A percentile compares a stretch with the other conserved stretches of the same genome.
These are phyloP conservation scores for Stagonosporopsis rhizophila DNA, from an alignment of 2,329 filamentous ascomycete species.

Conservation along the genomic window DNA sequence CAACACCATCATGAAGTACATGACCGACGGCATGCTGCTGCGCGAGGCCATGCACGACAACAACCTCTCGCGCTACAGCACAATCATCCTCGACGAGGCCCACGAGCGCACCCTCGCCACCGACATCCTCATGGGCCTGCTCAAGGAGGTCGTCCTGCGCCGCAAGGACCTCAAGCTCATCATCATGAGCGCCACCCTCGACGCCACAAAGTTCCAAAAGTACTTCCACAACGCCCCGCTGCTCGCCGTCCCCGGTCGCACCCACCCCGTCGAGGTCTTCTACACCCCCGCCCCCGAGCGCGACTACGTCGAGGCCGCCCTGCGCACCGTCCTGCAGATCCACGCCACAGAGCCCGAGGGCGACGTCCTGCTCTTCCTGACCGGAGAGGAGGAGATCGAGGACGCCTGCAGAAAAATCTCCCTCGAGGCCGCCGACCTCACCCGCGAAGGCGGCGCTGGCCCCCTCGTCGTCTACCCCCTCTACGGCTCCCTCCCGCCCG, in stretches of 20 bases:
- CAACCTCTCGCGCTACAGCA: slow-evolving; percentile 86
- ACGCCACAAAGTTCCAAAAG: slow-evolving; percentile 96
- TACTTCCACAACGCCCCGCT: slow-evolving; percentile 97
- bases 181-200: slow-evolving; percentile 93
- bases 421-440: slow-evolving; percentile 89
- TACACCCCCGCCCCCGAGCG: slow-evolving; percentile 96
- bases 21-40: slow-evolving; percentile 98
- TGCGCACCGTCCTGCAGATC: slow-evolving; percentile 95
- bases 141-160: slow-evolving; percentile 91
- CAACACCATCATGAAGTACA: slow-evolving; percentile 95
- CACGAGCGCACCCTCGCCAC: slow-evolving; percentile 97
- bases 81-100: slow-evolving; percentile 97
- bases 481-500: slow-evolving; percentile 90
- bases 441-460: slow-evolving; percentile 87
- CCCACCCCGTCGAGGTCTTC: slow-evolving; percentile 96
- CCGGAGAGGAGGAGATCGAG: slow-evolving; percentile 98
- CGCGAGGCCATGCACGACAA: slow-evolving; percentile 93
- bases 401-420: slow-evolving; percentile 92
- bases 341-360: slow-evolving; percentile 92
- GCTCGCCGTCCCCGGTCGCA: slow-evolving; percentile 91
- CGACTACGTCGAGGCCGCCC: slow-evolving; percentile 94
- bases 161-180: slow-evolving; percentile 91
- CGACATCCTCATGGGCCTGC: slow-evolving; percentile 89
- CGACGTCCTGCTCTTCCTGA: slow-evolving; percentile 92
- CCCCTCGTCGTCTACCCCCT: slow-evolving; percentile 90